Evolutionary conservation across 257 asterid genomes (phyloP).

Genomic region (Fraxinus cuspidata): DNA sequence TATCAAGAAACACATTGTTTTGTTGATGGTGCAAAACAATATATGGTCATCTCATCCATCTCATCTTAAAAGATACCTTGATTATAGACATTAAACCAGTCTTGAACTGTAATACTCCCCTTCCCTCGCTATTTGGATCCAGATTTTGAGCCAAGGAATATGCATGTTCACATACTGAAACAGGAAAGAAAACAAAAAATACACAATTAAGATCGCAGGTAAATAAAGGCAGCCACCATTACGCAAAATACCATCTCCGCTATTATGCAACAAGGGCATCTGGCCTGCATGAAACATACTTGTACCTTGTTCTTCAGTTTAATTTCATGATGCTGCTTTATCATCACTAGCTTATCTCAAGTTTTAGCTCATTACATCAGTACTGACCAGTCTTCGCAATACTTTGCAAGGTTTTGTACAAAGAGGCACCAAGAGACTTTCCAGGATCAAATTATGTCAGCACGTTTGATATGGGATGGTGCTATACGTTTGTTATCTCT

Average conservation of each 20-base stretch:
- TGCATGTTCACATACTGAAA: conserved; percentile 97
- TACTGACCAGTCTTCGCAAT: conserved; percentile 20
- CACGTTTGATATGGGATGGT: conserved; percentile 1
- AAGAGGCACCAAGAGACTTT: conserved; percentile 7
- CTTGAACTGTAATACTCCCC: conserved; percentile 99
- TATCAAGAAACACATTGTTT: conserved; percentile 1
- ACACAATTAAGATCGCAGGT: conserved; percentile 17
- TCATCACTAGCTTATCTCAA: conserved; percentile 12
- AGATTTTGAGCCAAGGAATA: conserved; percentile 94
- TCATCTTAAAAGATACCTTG: conserved; percentile 60
- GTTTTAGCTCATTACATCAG: background rate
- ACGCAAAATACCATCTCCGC: background rate
- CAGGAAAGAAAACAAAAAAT: conserved; percentile 19
- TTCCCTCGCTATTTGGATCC: conserved; percentile 98
- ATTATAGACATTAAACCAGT: conserved; percentile 97
- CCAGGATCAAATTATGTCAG: conserved; percentile 10
- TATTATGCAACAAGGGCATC: background rate
- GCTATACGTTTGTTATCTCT: background rate
- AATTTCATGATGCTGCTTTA: conserved; percentile 8
- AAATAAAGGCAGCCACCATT: conserved; percentile 12
- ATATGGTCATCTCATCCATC: conserved; percentile 1
- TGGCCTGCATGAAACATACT: background rate
- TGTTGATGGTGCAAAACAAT: conserved; percentile 2
- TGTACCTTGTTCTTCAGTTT: conserved; percentile 9
- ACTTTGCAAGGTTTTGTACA: conserved; percentile 9